Evolutionary conservation across 2,329 filamentous ascomycete species (phyloP).

Genomic region (Pyrenophora tritici-repentis): DNA sequence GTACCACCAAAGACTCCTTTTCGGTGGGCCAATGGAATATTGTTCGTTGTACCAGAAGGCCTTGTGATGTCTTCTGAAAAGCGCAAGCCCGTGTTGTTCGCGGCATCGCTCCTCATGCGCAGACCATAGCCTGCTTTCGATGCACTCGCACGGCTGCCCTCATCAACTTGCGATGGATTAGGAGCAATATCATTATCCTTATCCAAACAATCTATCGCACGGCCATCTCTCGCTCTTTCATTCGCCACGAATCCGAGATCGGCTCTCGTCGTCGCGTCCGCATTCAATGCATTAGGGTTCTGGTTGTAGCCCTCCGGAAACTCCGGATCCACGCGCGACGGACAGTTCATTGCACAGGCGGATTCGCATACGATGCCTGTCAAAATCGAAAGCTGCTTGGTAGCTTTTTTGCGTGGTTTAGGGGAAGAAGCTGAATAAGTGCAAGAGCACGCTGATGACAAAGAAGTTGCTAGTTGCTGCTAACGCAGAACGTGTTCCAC

Average conservation of each 20-base stretch:
- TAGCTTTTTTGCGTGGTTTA: too few species aligned
- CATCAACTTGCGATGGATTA: background rate
- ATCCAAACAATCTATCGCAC: slow-evolving; percentile 27
- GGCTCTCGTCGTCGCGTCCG: slow-evolving; percentile 65
- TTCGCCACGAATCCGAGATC: slow-evolving; percentile 67
- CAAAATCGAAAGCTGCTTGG: too few species aligned
- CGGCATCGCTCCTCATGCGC: background rate
- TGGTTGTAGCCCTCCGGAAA: slow-evolving; percentile 64
- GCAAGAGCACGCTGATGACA: too few species aligned
- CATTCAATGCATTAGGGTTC: slow-evolving; percentile 61
- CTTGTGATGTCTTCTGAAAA: background rate
- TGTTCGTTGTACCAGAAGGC: background rate
- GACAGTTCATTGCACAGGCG: slow-evolving; percentile 63
- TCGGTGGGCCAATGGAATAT: background rate
- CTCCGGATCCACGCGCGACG: slow-evolving; percentile 63
- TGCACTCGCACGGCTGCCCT: background rate
- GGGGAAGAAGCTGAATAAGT: too few species aligned
- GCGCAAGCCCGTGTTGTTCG: background rate
- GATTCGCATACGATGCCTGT: too few species aligned
- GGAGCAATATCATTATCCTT: slow-evolving; percentile 1
- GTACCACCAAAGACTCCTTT: slow-evolving; percentile 7
- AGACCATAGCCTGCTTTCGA: background rate
- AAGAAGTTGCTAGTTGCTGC: too few species aligned
- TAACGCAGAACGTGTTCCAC: too few species aligned
- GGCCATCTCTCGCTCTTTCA: slow-evolving; percentile 57